phyloP scores from a whole-genome alignment of 345 rosid species.

The Arabis hirsuta region DNA sequence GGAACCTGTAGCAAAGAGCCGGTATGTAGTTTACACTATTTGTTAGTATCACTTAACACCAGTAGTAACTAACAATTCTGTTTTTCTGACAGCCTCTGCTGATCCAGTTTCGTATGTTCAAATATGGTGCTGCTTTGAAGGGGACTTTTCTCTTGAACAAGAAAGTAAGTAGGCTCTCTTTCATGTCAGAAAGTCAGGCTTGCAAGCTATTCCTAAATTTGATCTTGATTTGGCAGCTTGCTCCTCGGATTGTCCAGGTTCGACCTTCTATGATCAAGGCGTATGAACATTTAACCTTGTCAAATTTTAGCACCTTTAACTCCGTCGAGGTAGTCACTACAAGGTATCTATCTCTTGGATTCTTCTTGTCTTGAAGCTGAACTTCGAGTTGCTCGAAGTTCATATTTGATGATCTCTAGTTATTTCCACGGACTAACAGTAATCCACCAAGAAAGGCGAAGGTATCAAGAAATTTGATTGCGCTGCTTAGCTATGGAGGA shows the following conservation, averaged over 20 bases:
- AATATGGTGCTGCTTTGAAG: constrained; percentile 69
- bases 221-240: constrained; percentile 50
- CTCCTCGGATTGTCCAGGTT: constrained; percentile 52
- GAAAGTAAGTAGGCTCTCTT: constrained; percentile 51
- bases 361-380: neutral
- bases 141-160: constrained; percentile 76
- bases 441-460: constrained; percentile 51
- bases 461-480: constrained; percentile 63
- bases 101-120: constrained; percentile 76
- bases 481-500: constrained; percentile 78
- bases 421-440: constrained; percentile 49
- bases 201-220: constrained; percentile 17
- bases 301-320: constrained; percentile 40
- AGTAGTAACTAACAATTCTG: constrained; percentile 16
- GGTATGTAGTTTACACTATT: constrained; percentile 18
- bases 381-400: neutral
- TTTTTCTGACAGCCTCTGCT: constrained; percentile 64
- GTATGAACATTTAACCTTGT: constrained; percentile 39
- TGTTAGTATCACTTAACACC: constrained; percentile 3
- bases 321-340: constrained; percentile 72
- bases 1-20: constrained; percentile 40
- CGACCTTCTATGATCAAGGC: constrained; percentile 81
- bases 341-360: constrained; percentile 51
- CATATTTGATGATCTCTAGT: constrained; percentile 3
- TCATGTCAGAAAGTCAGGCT: neutral